A percentile compares a stretch with the other conserved stretches of the same genome.
phyloP scores from a whole-genome alignment of 192 early-diverging fungal species.

The Umbelopsis ramanniana region DNA sequence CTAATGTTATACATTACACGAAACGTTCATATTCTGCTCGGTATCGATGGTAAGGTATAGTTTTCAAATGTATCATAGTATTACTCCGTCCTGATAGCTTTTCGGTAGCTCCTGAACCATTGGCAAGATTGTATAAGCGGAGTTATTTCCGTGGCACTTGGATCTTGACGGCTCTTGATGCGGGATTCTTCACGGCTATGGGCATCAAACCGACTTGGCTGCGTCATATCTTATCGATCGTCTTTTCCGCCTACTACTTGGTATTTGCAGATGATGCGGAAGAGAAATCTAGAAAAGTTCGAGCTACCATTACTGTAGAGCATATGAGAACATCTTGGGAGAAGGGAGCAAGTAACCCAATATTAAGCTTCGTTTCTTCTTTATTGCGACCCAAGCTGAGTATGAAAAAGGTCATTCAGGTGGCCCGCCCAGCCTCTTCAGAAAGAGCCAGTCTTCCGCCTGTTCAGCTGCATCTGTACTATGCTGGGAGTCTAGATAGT shows the following conservation, averaged over 20 bases:
- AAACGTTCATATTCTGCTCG: slow-evolving; percentile 72
- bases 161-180: slow-evolving; percentile 90
- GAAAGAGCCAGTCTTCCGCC: slow-evolving; percentile 31
- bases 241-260: slow-evolving; percentile 85
- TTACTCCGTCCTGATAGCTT: neutral
- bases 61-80: neutral
- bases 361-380: slow-evolving; percentile 55
- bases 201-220: slow-evolving; percentile 71
- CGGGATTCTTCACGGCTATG: slow-evolving; percentile 93
- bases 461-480: slow-evolving; percentile 58
- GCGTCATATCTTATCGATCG: slow-evolving; percentile 73
- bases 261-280: slow-evolving; percentile 83
- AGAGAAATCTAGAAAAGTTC: slow-evolving; percentile 82
- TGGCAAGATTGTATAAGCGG: slow-evolving; percentile 84
- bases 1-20: slow-evolving; percentile 66
- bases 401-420: slow-evolving; percentile 38
- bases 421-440: slow-evolving; percentile 32
- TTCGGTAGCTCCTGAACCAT: slow-evolving; percentile 75
- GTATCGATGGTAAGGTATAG: slow-evolving; percentile 61
- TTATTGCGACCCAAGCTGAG: slow-evolving; percentile 46
- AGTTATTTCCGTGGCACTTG: slow-evolving; percentile 92
- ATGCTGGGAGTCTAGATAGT: slow-evolving; percentile 47
- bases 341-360: slow-evolving; percentile 73
- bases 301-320: slow-evolving; percentile 78
- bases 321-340: slow-evolving; percentile 93